Evolutionary conservation across 2,329 filamentous ascomycete species (phyloP), one percentile per base, ranked within the genome.

Genomic region (Phaeosphaeriaceae sp.): DNA sequence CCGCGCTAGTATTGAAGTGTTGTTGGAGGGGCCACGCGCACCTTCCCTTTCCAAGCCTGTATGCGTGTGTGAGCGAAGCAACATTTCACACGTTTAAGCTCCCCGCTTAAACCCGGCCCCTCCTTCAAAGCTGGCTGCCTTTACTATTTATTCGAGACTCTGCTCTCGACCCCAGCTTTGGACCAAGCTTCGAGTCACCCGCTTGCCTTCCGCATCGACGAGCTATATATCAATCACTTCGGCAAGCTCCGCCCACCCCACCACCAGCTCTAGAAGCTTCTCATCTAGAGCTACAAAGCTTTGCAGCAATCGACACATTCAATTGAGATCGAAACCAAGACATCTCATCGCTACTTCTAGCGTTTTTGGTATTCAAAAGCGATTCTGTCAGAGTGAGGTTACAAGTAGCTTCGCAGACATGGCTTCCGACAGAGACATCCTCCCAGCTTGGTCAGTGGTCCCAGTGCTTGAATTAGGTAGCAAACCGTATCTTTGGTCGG

Each of bases 401-500:
- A 71, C 57, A 12, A 68, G 64, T 32, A 68, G 59, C 51, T 66
- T 70, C 42, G 50, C 60, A 60, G 56, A 61, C 59, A 79, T 79
- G 76, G 75, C 76, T 21, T 71, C 74, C 18, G 77, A 79, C 54
- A 68, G 77, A 51, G 77, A 79, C 49, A 72, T 79, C 46, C 73
- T 79, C 37, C 74, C 77, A 8, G 65, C 72, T 52, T 74, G 74
- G 76, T 78, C 56, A 66, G 74, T 56, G n/a, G n/a, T n/a, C n/a
- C n/a, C n/a, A n/a, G n/a, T 18, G 2, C 5, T 18, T 46, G 11
- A 20, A 23, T 21, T 11, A 5, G 16, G 9, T 11, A 47, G n/a
- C 35, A 15, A 15, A 3, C 3, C 26, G 9, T 12, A 21, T 6
- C 20, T 9, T 32, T 13, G 40, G 23, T n/a, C 1, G 17, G 17